Conservation (phyloP, 768 basidiomycete species). For the Xerocomus potaroensis region DNA sequence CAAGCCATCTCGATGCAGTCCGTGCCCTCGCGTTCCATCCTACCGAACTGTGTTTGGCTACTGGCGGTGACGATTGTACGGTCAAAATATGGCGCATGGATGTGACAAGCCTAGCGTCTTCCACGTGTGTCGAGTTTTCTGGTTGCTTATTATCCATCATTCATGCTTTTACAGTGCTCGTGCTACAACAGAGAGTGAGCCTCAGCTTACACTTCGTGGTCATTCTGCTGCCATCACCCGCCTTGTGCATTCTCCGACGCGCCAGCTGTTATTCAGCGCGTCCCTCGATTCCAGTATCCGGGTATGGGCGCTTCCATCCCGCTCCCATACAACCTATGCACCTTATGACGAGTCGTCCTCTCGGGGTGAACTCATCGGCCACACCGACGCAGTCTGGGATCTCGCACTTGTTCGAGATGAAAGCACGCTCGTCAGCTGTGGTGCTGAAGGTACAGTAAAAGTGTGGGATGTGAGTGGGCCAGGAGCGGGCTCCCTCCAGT, state of each 20-base stretch:
- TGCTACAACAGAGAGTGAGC: slow-evolving; percentile 83
- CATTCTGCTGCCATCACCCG: slow-evolving; percentile 90
- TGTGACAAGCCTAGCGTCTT: slow-evolving; percentile 65
- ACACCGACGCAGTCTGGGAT: slow-evolving; percentile 97
- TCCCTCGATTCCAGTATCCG: slow-evolving; percentile 93
- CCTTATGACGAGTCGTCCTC: slow-evolving; percentile 80
- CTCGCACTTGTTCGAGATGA: slow-evolving; percentile 81
- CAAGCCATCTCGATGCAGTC: slow-evolving; percentile 90
- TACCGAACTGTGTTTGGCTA: slow-evolving; percentile 79
- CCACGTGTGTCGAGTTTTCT: slow-evolving; percentile 53
- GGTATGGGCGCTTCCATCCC: slow-evolving; percentile 78
- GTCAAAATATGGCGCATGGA: slow-evolving; percentile 96
- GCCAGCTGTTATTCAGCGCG: slow-evolving; percentile 80
- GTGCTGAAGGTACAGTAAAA: slow-evolving; percentile 89
- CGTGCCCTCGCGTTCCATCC: slow-evolving; percentile 89
- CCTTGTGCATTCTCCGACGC: slow-evolving; percentile 72
- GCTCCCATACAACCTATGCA: slow-evolving; percentile 83
- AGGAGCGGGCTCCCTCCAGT: slow-evolving; percentile 53
- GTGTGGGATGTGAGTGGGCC: slow-evolving; percentile 85
- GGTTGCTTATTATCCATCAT: not conserved
- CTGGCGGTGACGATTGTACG: slow-evolving; percentile 91
- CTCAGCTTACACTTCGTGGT: slow-evolving; percentile 88
- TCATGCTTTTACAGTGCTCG: slow-evolving; percentile 45
- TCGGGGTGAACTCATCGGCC: slow-evolving; percentile 80
- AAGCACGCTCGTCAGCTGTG: slow-evolving; percentile 80